Conservation (phyloP, 495 filamentous ascomycete species). For the Margaritispora aquatica region DNA sequence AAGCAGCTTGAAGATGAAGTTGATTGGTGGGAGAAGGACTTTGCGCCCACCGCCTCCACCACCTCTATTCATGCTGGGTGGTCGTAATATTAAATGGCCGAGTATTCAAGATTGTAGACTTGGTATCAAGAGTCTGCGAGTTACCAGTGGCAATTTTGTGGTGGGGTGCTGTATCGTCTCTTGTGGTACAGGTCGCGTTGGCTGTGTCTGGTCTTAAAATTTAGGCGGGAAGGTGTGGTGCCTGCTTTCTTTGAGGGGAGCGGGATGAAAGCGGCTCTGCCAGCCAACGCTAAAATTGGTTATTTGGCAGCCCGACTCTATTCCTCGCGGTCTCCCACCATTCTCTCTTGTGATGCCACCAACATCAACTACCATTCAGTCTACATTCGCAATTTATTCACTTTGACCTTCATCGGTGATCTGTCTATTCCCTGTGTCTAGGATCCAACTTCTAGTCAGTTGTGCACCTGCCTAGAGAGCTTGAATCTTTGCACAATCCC, state of each 20-base stretch:
- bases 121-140: background rate
- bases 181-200: background rate
- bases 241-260: background rate
- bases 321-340: too few relatives aligned
- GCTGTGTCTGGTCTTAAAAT: background rate
- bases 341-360: background rate
- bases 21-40: conserved; percentile 93
- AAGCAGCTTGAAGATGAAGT: conserved; percentile 96
- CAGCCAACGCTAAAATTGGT: background rate
- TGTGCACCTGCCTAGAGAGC: conserved; percentile 2
- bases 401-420: background rate
- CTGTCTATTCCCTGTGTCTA: background rate
- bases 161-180: background rate
- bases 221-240: background rate
- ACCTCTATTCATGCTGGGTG: conserved; percentile 64
- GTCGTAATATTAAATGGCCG: background rate
- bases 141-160: background rate
- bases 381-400: background rate
- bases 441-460: background rate
- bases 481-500: background rate
- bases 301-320: background rate
- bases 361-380: background rate
- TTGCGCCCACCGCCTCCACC: conserved; percentile 74
- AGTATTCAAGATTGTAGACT: background rate
- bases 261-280: background rate